These are phyloP conservation scores for Cladochytrium replicatum DNA, from an alignment of 192 early-diverging fungal genomes.

Conservation along the genomic window DNA sequence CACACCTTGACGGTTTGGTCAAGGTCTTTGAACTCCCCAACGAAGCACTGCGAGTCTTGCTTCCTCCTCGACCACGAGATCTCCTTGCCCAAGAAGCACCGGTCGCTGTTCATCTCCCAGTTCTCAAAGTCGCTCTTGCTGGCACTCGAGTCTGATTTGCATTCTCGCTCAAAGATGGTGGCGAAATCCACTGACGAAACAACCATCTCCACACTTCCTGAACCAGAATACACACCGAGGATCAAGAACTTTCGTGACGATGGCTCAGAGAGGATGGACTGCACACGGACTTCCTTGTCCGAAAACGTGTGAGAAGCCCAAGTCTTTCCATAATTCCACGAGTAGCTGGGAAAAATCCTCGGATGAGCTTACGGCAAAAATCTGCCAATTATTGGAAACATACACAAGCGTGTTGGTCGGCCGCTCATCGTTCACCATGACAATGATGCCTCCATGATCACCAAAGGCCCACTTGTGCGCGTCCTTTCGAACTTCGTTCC, in stretches of 20 bases:
- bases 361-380: conserved; percentile 3
- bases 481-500: conserved; percentile 61
- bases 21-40: conserved; percentile 55
- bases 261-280: conserved; percentile 51
- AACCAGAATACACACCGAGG: conserved; percentile 36
- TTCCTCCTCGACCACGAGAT: conserved; percentile 69
- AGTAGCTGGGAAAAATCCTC: conserved; percentile 37
- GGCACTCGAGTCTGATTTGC: conserved; percentile 22
- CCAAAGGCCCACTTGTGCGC: conserved; percentile 74
- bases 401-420: conserved; percentile 47
- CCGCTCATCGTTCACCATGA: conserved; percentile 60
- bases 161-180: conserved; percentile 19
- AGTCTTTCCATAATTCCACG: conserved; percentile 67
- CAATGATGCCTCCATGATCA: conserved; percentile 77
- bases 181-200: conserved; percentile 48
- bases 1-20: conserved; percentile 46
- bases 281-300: conserved; percentile 48
- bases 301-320: conserved; percentile 60
- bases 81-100: conserved; percentile 50
- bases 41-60: conserved; percentile 50
- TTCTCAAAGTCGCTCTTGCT: conserved; percentile 77
- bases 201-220: conserved; percentile 1
- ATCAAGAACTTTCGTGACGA: conserved; percentile 67
- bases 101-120: conserved; percentile 55
- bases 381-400: neutral